A percentile compares a stretch with the other conserved stretches of the same genome.
Evolutionary conservation across 768 basidiomycete species (phyloP).

Genomic region (Xerocomellus chrysenteron): DNA sequence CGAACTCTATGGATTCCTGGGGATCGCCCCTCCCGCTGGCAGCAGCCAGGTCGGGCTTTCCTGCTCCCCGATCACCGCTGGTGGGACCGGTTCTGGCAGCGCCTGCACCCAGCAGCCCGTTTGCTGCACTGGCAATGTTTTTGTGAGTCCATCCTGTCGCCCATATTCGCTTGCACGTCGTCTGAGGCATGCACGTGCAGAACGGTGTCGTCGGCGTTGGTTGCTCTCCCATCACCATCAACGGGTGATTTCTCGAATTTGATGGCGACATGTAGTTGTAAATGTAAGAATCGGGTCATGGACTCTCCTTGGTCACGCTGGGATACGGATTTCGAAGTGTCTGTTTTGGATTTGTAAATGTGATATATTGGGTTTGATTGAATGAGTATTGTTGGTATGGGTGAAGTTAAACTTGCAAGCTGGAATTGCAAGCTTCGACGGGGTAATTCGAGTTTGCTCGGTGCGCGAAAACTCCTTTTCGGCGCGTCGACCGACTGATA

Average conservation of each 20-base stretch:
- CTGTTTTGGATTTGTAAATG: not conserved
- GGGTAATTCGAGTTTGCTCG: not conserved
- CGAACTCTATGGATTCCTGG: not conserved
- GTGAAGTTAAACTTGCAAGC: not conserved
- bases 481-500: not conserved
- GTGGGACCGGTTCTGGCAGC: not conserved
- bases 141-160: not conserved
- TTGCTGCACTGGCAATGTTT: not conserved
- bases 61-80: not conserved
- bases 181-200: not conserved
- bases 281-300: not conserved
- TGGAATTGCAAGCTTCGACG: not conserved
- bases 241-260: not conserved
- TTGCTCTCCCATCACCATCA: slow-evolving; percentile 2
- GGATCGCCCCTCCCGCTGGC: not conserved
- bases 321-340: too few relatives aligned
- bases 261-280: not conserved
- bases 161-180: not conserved
- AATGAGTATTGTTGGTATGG: not conserved
- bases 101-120: not conserved
- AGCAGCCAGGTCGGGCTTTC: not conserved
- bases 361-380: not conserved
- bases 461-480: not conserved
- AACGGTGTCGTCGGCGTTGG: not conserved
- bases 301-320: not conserved